Conservation (phyloP, 2,329 filamentous ascomycete genomes). For the Penicillium sp. region DNA sequence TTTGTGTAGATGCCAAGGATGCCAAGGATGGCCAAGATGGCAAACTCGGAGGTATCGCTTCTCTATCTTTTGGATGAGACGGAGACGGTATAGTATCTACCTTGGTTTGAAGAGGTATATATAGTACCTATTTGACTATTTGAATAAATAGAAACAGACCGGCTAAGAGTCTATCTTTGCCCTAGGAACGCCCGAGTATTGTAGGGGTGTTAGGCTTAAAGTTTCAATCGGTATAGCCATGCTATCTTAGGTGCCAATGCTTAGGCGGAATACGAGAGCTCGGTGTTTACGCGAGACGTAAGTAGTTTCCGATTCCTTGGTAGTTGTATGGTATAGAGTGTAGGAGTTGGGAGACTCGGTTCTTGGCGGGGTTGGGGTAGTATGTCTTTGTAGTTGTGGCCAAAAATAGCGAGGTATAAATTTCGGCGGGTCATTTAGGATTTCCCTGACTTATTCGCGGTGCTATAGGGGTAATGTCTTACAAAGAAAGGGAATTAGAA, state of each 20-base stretch:
- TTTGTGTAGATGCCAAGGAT: slow-evolving; percentile 3
- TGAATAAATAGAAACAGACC: not conserved
- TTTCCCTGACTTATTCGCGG: not conserved
- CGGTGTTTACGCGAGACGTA: not conserved
- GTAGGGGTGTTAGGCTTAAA: no score
- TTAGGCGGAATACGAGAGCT: no score
- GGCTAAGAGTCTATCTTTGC: not conserved
- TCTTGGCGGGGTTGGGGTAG: not conserved
- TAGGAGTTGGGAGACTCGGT: not conserved
- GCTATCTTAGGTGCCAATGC: not conserved
- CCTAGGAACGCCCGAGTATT: no score
- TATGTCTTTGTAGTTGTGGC: not conserved
- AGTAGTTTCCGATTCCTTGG: not conserved
- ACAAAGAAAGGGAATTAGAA: no score
- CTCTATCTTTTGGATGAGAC: no score
- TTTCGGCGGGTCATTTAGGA: not conserved
- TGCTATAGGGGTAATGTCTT: not conserved
- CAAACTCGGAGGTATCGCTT: no score
- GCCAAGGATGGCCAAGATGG: slow-evolving; percentile 11
- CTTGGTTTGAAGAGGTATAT: no score
- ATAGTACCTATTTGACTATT: no score
- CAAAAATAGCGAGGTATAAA: not conserved
- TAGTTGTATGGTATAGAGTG: not conserved
- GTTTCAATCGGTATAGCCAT: not conserved
- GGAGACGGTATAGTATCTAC: no score